Evolutionary conservation across 2,329 filamentous ascomycete genomes (phyloP), one percentile per base, ranked within the genome.

Genomic region (Keithomyces neogunnii): DNA sequence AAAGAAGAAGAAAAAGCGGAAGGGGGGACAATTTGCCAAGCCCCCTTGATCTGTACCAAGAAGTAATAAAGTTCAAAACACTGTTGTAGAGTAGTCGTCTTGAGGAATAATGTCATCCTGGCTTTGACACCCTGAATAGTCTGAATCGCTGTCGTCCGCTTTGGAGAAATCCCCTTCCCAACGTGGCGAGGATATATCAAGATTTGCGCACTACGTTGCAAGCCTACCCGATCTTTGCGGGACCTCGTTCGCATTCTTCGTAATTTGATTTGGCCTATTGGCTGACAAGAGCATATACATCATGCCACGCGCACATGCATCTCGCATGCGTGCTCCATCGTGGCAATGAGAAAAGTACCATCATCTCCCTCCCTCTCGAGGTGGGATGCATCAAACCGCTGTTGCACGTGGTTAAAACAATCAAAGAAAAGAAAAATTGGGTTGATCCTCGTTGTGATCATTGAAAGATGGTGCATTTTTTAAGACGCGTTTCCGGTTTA

Each of bases 401-500:
- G 26, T 30, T 44, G 29, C 40, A 26, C 13, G n/a, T 29, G n/a
- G 7, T 10, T 35, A 40, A 46, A 32, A 30, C 13, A 51, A 40
- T 43, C 40, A 43, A 43, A 51, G 43, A 39, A 10, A 52, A 47
- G 33, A 40, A 9, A 31, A 53, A 54, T 50, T 19, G 19, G 19
- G 19, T 19, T 19, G 1, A 49, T 49, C 49, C 42, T 49, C 52
- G 51, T 36, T 47, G 35, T 44, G 30, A 43, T 45, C 19, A 51
- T 39, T 31, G 36, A 53, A 46, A 40, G 11, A 48, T 36, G 39
- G 8, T 44, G 40, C 40, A 30, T 31, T 7, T 7, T 31, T 31
- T 19, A 29, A 35, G 31, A 51, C 32, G 45, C 47, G 47, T 49
- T 43, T 48, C 30, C 11, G 28, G 11, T 33, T 57, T 60, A 66